Percentiles rank a stretch among this genome's conserved stretches.
phyloP scores from a whole-genome alignment of 495 filamentous ascomycete genomes.

The Neurospora tetraspora region DNA sequence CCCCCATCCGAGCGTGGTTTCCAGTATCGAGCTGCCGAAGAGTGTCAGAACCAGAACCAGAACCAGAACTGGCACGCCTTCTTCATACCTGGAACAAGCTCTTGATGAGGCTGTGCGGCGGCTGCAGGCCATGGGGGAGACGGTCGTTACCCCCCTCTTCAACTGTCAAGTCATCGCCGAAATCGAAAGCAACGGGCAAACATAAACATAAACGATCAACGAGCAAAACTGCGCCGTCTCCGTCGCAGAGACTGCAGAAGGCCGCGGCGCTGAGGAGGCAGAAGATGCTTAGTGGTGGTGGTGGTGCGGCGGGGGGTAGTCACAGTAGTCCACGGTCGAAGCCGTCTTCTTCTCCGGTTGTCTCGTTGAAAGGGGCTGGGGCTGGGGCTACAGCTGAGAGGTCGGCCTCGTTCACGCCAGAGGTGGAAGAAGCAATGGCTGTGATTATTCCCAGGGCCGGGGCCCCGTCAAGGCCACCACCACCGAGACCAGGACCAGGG shows the following conservation, averaged over 20 bases:
- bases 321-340: not conserved
- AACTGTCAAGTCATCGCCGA: not conserved
- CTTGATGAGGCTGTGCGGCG: constrained; percentile 26
- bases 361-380: not conserved
- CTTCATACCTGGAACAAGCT: constrained; percentile 27
- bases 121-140: constrained; percentile 22
- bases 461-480: not conserved
- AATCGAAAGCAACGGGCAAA: not conserved
- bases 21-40: not conserved
- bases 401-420: not conserved
- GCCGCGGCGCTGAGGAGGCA: constrained; percentile 10
- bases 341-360: not conserved
- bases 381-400: too few relatives aligned
- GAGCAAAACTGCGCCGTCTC: constrained; percentile 6
- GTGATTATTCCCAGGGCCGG: not conserved
- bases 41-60: not conserved
- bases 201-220: not conserved
- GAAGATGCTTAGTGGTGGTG: constrained; percentile 1
- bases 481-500: not conserved
- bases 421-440: not conserved
- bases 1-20: not conserved
- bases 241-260: constrained; percentile 8
- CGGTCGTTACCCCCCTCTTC: not conserved
- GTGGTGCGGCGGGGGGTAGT: not conserved
- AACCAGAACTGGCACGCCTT: constrained; percentile 11